These are phyloP conservation scores for Bathelium albidoporum DNA, from an alignment of 495 filamentous ascomycete genomes.

Conservation along the genomic window DNA sequence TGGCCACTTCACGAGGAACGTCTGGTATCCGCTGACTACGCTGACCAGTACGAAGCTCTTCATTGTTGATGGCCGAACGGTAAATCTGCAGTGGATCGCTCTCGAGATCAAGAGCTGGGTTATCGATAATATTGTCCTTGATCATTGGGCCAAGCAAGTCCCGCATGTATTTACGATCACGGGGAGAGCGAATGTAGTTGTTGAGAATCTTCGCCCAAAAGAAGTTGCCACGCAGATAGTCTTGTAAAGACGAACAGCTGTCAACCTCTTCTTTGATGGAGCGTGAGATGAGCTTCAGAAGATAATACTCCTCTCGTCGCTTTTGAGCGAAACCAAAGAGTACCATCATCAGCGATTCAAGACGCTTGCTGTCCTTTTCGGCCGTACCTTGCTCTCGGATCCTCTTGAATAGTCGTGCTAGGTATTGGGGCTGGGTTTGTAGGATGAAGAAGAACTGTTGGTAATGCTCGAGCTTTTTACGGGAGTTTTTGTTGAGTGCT, in stretches of 20 bases:
- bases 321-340: slow-evolving; percentile 97
- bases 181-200: slow-evolving; percentile 82
- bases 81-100: slow-evolving; percentile 98
- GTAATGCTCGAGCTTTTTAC: slow-evolving; percentile 90
- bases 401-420: slow-evolving; percentile 75
- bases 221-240: slow-evolving; percentile 80
- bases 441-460: slow-evolving; percentile 97
- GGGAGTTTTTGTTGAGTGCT: slow-evolving; percentile 89
- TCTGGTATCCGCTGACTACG: slow-evolving; percentile 68
- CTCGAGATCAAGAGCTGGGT: slow-evolving; percentile 81
- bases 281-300: slow-evolving; percentile 75
- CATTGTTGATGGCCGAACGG: slow-evolving; percentile 85
- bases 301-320: slow-evolving; percentile 89
- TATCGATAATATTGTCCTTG: slow-evolving; percentile 80
- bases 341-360: slow-evolving; percentile 91
- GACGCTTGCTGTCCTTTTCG: slow-evolving; percentile 85
- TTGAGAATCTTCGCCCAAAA: slow-evolving; percentile 84
- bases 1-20: slow-evolving; percentile 81
- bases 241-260: slow-evolving; percentile 57
- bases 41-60: slow-evolving; percentile 84
- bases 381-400: slow-evolving; percentile 74
- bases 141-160: slow-evolving; percentile 75
- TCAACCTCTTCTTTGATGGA: slow-evolving; percentile 85
- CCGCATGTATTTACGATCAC: slow-evolving; percentile 83
- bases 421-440: slow-evolving; percentile 92